phyloP scores from a whole-genome alignment of 176 grass and related monocot species.

The Calamus simplicifolius region DNA sequence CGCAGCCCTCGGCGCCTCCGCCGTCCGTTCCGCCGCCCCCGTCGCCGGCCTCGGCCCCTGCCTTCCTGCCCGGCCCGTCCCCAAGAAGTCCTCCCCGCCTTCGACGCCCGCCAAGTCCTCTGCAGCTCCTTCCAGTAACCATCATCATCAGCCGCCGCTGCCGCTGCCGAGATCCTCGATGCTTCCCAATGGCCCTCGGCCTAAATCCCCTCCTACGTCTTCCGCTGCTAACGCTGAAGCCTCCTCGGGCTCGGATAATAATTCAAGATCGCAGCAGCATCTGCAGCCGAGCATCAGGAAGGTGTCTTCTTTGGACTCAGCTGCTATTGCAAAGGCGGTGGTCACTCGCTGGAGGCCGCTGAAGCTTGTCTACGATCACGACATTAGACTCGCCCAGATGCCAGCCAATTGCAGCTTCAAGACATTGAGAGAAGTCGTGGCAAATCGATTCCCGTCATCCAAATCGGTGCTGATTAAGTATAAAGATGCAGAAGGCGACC shows the following conservation, averaged over 20 bases:
- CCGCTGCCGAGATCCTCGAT: neutral
- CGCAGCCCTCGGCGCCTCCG: constrained; percentile 85
- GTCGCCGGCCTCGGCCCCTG: constrained; percentile 73
- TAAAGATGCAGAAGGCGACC: constrained; percentile 85
- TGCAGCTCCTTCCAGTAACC: constrained; percentile 8
- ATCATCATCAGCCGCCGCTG: neutral
- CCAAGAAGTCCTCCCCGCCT: constrained; percentile 49
- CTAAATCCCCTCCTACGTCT: constrained; percentile 27
- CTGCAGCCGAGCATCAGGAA: constrained; percentile 10
- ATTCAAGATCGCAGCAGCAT: neutral
- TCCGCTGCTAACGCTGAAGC: constrained; percentile 21
- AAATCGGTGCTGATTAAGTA: constrained; percentile 93
- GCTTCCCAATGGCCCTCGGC: constrained; percentile 15
- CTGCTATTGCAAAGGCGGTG: neutral
- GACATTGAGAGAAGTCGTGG: constrained; percentile 55
- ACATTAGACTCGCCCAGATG: constrained; percentile 81
- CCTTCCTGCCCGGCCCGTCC: constrained; percentile 56
- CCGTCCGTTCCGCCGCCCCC: constrained; percentile 24
- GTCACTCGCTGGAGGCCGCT: constrained; percentile 48
- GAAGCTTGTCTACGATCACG: constrained; percentile 91
- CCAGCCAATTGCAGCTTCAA: constrained; percentile 61
- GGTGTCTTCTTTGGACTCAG: constrained; percentile 5
- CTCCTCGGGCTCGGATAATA: constrained; percentile 1
- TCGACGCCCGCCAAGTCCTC: neutral
- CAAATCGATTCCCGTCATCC: constrained; percentile 63